Evolutionary conservation across 352 stramenopile genomes (phyloP), one percentile per base, ranked within the genome.

Genomic region (Globisporangium orthogonon): DNA sequence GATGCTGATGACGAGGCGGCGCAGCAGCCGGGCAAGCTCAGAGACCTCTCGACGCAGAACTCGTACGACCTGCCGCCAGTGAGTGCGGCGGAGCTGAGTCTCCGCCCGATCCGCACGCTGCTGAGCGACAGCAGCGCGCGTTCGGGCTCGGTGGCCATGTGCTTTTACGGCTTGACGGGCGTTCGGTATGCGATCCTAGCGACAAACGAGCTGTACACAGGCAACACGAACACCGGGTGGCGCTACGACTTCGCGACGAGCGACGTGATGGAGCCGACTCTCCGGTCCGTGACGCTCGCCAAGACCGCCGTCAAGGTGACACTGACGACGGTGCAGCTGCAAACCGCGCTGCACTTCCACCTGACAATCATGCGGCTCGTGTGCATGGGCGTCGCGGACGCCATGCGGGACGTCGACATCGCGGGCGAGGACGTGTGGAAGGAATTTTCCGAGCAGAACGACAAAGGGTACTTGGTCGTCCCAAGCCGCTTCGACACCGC

Each of bases 401-500:
- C 77, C 6, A 61, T 88, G 55, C 76, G 83, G 28, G 76, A 93
- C 43, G 68, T 93, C 9, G 69, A 87, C 14, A 74, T 90, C 60
- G 58, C 63, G 2, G 71, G 64, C 29, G 73, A 85, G 35, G 66
- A 82, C 11, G 68, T 91, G 2, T 90, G 79, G 75, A 76, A 87
- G 43, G 83, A 93, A 50, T 95, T 95, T 13, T 91, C 85, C 0
- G 73, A 89, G 58, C 76, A 89, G 58, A 95, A 95, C 52, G 85
- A 95, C 69, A 95, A 95, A 50, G 85, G 85, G 3, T 95, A 95
- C 54, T 47, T 95, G 35, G 82, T 95, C 33, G 80, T 91, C 1
- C 79, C 84, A 15, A 82, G 73, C n/a, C 15, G 58, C 3, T 13
- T 63, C 30, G 39, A 56, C 13, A 29, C 14, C n/a, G 28, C 56